Percentiles rank a stretch among this genome's conserved stretches.
Evolutionary conservation across 352 stramenopile species (phyloP).

Genomic region (Globisporangium nagaii): DNA sequence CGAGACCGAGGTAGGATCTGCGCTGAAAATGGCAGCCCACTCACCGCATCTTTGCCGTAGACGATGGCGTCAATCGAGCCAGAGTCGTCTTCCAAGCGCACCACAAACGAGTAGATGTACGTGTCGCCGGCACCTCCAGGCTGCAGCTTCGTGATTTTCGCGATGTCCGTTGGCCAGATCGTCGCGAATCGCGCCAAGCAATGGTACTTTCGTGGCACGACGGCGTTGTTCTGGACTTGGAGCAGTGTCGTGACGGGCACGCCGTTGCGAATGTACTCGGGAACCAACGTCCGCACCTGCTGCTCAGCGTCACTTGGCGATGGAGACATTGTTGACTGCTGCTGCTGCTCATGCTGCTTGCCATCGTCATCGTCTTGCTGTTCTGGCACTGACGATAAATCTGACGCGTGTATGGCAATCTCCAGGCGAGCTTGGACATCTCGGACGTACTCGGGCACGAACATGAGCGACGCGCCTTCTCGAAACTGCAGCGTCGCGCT

Average conservation of each 20-base stretch:
- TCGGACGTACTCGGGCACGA: constrained; percentile 37
- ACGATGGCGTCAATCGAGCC: constrained; percentile 60
- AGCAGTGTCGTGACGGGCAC: constrained; percentile 38
- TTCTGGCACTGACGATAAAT: not conserved
- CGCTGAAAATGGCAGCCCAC: constrained; percentile 1
- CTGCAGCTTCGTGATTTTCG: constrained; percentile 47
- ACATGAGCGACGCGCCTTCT: constrained; percentile 60
- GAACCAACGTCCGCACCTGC: constrained; percentile 31
- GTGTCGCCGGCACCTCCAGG: constrained; percentile 1
- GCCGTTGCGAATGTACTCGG: constrained; percentile 34
- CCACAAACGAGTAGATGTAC: constrained; percentile 69
- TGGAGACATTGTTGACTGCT: not conserved
- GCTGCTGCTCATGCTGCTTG: not conserved
- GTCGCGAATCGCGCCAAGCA: constrained; percentile 36
- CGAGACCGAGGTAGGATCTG: not conserved
- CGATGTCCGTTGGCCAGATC: constrained; percentile 44
- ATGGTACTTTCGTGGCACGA: constrained; percentile 62
- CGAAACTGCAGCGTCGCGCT: constrained; percentile 49
- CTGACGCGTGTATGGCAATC: not conserved
- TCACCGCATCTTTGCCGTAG: constrained; percentile 65
- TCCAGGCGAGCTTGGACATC: constrained; percentile 41
- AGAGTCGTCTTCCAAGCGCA: constrained; percentile 43
- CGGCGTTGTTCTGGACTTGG: constrained; percentile 19
- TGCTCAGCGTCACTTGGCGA: not conserved
- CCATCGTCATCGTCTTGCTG: not conserved